Evolutionary conservation across 306 rosid genomes (phyloP).

Genomic region (Neltuma alba): DNA sequence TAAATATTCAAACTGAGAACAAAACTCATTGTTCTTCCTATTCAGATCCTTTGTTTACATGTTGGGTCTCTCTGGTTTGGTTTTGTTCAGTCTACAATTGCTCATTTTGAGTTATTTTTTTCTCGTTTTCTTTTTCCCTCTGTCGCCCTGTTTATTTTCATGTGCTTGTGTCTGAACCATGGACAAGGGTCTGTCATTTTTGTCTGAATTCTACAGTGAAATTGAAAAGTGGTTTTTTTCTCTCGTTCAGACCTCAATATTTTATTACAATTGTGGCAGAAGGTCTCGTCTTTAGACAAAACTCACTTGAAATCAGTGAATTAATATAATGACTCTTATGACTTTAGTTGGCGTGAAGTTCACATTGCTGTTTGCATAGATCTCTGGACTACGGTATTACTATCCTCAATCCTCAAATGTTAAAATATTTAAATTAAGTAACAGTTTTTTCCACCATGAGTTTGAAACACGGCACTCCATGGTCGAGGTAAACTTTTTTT

Average conservation of each 20-base stretch:
- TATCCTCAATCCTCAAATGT: too few relatives aligned
- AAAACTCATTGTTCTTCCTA: not conserved
- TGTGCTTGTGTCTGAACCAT: not conserved
- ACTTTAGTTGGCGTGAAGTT: not conserved
- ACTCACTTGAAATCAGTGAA: not conserved
- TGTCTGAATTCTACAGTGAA: not conserved
- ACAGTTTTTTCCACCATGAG: not conserved
- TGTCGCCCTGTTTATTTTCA: not conserved
- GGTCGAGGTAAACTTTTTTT: not conserved
- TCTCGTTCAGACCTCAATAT: not conserved
- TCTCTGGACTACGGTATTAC: not conserved
- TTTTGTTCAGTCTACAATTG: not conserved
- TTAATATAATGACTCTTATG: not conserved
- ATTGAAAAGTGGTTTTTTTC: not conserved
- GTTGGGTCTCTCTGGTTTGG: not conserved
- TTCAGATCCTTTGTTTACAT: not conserved
- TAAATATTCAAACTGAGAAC: too few relatives aligned
- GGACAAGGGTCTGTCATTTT: not conserved
- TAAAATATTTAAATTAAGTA: not conserved
- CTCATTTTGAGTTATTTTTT: too few relatives aligned
- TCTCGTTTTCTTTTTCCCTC: not conserved
- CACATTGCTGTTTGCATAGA: not conserved
- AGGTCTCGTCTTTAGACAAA: not conserved
- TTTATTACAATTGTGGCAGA: not conserved
- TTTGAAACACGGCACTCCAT: not conserved